Evolutionary conservation across 2,329 filamentous ascomycete species (phyloP), one percentile per base, ranked within the genome.

Genomic region (Epichloe hybrida): DNA sequence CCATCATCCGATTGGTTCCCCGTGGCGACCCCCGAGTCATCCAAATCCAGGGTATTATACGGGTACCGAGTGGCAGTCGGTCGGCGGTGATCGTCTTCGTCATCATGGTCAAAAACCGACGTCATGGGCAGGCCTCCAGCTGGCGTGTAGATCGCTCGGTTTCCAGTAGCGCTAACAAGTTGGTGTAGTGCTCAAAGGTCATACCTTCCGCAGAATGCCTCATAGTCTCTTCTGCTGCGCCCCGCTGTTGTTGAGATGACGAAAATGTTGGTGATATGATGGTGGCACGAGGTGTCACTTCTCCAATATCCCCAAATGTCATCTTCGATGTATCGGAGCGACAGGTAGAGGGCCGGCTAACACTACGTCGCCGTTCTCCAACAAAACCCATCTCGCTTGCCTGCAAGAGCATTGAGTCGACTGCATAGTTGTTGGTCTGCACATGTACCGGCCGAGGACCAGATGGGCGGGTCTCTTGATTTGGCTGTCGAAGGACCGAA

Each of bases 101-200:
- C 66, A 45, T 71, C 70, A 41, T 70, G 60, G 48, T 73, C 67
- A 56, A 73, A 72, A 2, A 64, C 66, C 7, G 71, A 73, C n/a
- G n/a, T n/a, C n/a, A n/a, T n/a, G n/a, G n/a, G n/a, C n/a, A n/a
- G n/a, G n/a, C n/a, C n/a, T n/a, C n/a, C n/a, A n/a, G n/a, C n/a
- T n/a, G n/a, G n/a, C n/a, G 72, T 5, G 76, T 75, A 1, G 71
- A 70, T 27, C 79, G 76, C 60, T 84, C 80, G 1, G 71, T 69
- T 51, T 80, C 70, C 27, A 83, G 67, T 50, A 82, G 68, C 15
- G 71, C 68, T 31, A 74, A 61, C 15, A 83, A 66, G 2, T 68
- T 71, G 6, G 68, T 67, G 53, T 76, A 77, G 47, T 77, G 71
- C 46, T 78, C 73, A 15, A 64, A 59, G 2, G 67, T 67, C 21